A percentile compares a stretch with the other conserved stretches of the same genome.
phyloP scores from a whole-genome alignment of 495 filamentous ascomycete genomes.

The Neurospora cerealis region DNA sequence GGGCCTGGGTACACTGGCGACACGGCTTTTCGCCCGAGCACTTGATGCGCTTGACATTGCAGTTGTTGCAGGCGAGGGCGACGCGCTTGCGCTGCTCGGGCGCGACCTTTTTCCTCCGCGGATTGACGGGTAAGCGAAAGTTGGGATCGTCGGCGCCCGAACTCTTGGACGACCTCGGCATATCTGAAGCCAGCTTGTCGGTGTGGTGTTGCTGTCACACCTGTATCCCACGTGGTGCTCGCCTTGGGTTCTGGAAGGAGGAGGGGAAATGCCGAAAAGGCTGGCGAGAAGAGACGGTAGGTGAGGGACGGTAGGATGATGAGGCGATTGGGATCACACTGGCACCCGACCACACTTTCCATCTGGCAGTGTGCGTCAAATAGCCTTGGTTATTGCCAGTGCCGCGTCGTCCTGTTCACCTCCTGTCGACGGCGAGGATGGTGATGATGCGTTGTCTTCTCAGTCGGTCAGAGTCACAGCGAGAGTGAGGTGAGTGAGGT shows the following conservation, averaged over 20 bases:
- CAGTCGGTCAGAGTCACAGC: background rate
- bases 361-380: background rate
- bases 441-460: background rate
- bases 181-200: slow-evolving; percentile 3
- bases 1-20: slow-evolving; percentile 17
- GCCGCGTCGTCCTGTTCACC: background rate
- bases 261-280: background rate
- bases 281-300: background rate
- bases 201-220: background rate
- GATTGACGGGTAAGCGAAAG: slow-evolving; percentile 27
- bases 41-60: slow-evolving; percentile 35
- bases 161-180: slow-evolving; percentile 13
- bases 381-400: background rate
- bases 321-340: background rate
- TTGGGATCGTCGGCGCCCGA: slow-evolving; percentile 1
- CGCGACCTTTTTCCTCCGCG: slow-evolving; percentile 25
- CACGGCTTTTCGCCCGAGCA: slow-evolving; percentile 32
- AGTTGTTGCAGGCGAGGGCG: slow-evolving; percentile 31
- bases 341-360: background rate
- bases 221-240: background rate
- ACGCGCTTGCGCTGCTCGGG: slow-evolving; percentile 28
- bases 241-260: background rate
- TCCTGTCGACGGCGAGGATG: background rate
- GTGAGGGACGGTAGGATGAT: background rate
- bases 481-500: background rate